phyloP scores from a whole-genome alignment of 2,329 filamentous ascomycete genomes.

The Fusarium cyanostomum region DNA sequence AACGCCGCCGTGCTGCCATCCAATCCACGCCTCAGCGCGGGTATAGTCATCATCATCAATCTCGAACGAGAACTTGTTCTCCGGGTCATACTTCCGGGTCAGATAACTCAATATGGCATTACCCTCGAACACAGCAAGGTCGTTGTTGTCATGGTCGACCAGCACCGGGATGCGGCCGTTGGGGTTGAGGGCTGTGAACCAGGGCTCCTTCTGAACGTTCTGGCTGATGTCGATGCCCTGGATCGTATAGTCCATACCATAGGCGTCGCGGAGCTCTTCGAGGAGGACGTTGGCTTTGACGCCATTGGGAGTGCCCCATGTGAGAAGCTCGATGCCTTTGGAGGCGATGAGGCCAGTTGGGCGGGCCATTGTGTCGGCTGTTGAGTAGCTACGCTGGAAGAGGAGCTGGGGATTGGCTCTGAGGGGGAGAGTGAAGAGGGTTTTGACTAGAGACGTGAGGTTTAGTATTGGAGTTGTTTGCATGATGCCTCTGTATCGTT shows the following conservation, averaged over 20 bases:
- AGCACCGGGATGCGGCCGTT: conserved; percentile 74
- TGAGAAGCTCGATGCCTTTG: conserved; percentile 72
- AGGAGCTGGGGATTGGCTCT: background rate
- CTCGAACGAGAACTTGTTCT: conserved; percentile 54
- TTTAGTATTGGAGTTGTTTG: background rate
- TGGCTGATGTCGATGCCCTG: conserved; percentile 68
- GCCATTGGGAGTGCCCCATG: conserved; percentile 63
- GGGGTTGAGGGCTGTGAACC: conserved; percentile 70
- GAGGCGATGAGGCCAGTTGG: conserved; percentile 67
- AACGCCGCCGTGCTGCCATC: conserved; percentile 78
- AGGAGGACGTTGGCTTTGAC: conserved; percentile 69
- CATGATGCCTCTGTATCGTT: background rate
- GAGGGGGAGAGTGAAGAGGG: background rate
- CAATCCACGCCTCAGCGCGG: conserved; percentile 61
- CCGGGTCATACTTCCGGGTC: conserved; percentile 74
- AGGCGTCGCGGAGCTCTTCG: conserved; percentile 73
- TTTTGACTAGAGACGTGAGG: background rate
- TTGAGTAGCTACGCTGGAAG: background rate
- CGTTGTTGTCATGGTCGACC: conserved; percentile 70
- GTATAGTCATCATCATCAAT: conserved; percentile 52
- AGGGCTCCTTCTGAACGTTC: conserved; percentile 73
- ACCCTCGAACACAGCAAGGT: conserved; percentile 76
- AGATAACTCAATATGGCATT: conserved; percentile 79
- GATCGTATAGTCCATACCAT: conserved; percentile 67
- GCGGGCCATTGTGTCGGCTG: conserved; percentile 47